These are phyloP conservation scores for Neotropicomus parvogracilis DNA, from an alignment of 1,284 basidiomycete species.

Conservation along the genomic window DNA sequence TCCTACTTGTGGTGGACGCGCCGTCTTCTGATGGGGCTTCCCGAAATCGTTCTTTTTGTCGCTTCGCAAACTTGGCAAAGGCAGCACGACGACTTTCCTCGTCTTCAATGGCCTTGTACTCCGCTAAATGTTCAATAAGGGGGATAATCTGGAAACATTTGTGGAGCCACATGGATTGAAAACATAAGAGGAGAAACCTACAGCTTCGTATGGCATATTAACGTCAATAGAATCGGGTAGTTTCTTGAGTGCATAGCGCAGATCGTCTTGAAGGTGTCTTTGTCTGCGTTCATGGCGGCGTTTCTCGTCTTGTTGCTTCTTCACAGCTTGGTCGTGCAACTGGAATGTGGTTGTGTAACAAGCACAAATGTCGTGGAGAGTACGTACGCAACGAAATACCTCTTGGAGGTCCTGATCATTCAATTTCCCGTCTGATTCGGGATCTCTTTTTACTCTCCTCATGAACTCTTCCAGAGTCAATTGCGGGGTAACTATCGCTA, in stretches of 20 bases:
- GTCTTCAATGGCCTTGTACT: slow-evolving; percentile 80
- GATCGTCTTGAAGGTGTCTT: slow-evolving; percentile 89
- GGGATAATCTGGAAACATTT: slow-evolving; percentile 54
- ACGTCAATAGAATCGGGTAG: slow-evolving; percentile 77
- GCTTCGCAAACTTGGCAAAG: slow-evolving; percentile 80
- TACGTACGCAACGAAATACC: slow-evolving; percentile 66
- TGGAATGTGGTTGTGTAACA: slow-evolving; percentile 31
- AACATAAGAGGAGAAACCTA: slow-evolving; percentile 33
- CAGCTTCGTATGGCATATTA: slow-evolving; percentile 73
- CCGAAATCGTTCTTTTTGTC: slow-evolving; percentile 82
- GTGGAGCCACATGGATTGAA: neutral
- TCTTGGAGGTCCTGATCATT: slow-evolving; percentile 53
- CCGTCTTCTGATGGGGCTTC: slow-evolving; percentile 79
- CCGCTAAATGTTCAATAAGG: slow-evolving; percentile 73
- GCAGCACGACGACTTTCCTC: slow-evolving; percentile 77
- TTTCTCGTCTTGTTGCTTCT: slow-evolving; percentile 76
- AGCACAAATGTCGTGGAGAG: slow-evolving; percentile 3
- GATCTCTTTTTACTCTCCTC: slow-evolving; percentile 52
- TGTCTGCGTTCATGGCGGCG: slow-evolving; percentile 78
- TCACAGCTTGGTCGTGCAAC: slow-evolving; percentile 69
- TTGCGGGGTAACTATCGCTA: slow-evolving; percentile 43
- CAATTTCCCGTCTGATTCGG: slow-evolving; percentile 46
- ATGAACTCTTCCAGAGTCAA: slow-evolving; percentile 61
- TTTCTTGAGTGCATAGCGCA: slow-evolving; percentile 94
- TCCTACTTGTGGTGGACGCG: slow-evolving; percentile 69